A percentile compares a stretch with the other conserved stretches of the same genome.
phyloP scores from a whole-genome alignment of 2,329 filamentous ascomycete genomes.

The Phoma sp. region DNA sequence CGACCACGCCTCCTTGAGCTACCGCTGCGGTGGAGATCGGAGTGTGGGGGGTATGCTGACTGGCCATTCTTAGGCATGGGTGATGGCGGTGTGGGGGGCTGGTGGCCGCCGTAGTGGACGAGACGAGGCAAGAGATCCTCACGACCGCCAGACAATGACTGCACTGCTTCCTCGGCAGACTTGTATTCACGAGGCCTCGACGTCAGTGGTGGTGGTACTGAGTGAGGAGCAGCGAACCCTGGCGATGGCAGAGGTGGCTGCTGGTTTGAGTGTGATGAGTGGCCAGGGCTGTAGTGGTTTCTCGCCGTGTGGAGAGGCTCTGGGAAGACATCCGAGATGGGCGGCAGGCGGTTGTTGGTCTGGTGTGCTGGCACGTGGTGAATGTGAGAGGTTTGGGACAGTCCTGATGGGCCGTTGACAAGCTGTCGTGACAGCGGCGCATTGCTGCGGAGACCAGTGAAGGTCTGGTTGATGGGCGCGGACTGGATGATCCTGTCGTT shows the following conservation, averaged over 20 bases:
- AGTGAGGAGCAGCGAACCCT: conserved; percentile 66
- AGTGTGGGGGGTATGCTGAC: conserved; percentile 36
- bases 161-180: conserved; percentile 94
- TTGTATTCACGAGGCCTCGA: conserved; percentile 82
- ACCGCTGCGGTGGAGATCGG: conserved; percentile 58
- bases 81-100: conserved; percentile 89
- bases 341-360: conserved; percentile 89
- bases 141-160: conserved; percentile 86
- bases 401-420: conserved; percentile 79
- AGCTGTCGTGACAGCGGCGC: conserved; percentile 75
- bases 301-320: conserved; percentile 66
- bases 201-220: conserved; percentile 59
- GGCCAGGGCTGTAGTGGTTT: conserved; percentile 65
- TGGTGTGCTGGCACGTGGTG: conserved; percentile 88
- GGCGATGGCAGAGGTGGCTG: conserved; percentile 79
- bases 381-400: conserved; percentile 86
- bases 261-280: conserved; percentile 67
- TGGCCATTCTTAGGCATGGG: conserved; percentile 62
- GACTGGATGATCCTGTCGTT: conserved; percentile 96
- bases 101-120: conserved; percentile 93
- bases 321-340: conserved; percentile 93
- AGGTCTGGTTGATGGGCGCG: conserved; percentile 91
- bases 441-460: conserved; percentile 78
- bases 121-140: conserved; percentile 91
- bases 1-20: conserved; percentile 76